Evolutionary conservation across 208 protist genomes (phyloP).

Genomic region (Naegleria lovaniensis): DNA sequence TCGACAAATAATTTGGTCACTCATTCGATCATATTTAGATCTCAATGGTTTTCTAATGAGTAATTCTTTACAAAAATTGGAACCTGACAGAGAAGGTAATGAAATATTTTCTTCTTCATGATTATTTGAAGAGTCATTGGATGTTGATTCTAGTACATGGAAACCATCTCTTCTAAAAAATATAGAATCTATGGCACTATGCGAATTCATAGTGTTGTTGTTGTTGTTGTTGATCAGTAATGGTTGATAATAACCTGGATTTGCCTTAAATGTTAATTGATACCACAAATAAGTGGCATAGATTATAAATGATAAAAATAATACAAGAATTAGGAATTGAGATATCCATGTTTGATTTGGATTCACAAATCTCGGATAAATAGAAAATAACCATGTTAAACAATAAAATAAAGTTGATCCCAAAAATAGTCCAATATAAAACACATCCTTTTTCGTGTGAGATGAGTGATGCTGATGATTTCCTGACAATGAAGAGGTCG

Average conservation of each 20-base stretch:
- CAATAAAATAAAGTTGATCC: not conserved
- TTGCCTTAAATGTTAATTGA: not conserved
- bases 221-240: too few species aligned
- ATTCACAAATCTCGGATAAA: not conserved
- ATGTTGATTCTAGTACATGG: not conserved
- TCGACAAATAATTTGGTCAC: constrained; percentile 17
- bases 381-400: not conserved
- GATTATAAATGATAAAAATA: not conserved
- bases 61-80: not conserved
- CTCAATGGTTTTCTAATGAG: constrained; percentile 6
- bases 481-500: too few species aligned
- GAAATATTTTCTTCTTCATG: too few species aligned
- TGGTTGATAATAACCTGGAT: not conserved
- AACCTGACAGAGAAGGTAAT: too few species aligned
- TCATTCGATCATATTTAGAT: constrained; percentile 21
- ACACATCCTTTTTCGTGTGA: too few species aligned
- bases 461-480: too few species aligned
- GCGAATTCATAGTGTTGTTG: too few species aligned
- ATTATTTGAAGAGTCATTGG: too few species aligned
- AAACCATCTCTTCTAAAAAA: not conserved
- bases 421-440: not conserved
- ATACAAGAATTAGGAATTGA: not conserved
- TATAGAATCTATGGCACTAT: not conserved
- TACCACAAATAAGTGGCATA: not conserved
- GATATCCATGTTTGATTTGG: too few species aligned